A percentile compares a stretch with the other conserved stretches of the same genome.
phyloP scores from a whole-genome alignment of 176 grass and related monocot genomes.

The Tillandsia leiboldiana region DNA sequence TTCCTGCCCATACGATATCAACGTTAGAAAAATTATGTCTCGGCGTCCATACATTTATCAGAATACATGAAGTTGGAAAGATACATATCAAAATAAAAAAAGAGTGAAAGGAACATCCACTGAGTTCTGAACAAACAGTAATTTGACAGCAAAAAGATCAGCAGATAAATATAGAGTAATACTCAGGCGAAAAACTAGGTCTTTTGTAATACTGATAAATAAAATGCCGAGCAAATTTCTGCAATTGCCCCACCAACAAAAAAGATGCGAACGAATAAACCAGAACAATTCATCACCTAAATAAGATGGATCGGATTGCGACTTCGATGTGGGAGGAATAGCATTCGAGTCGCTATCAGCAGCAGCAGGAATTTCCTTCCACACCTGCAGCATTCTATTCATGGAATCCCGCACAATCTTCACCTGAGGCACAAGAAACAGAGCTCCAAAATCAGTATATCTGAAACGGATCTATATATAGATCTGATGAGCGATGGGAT shows the following conservation, averaged over 20 bases:
- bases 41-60: not conserved
- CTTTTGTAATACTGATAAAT: too few species aligned
- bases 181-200: too few species aligned
- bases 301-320: constrained; percentile 38
- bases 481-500: not conserved
- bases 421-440: constrained; percentile 49
- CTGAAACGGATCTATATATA: not conserved
- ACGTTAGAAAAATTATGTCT: constrained; percentile 16
- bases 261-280: not conserved
- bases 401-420: constrained; percentile 90
- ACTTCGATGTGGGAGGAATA: constrained; percentile 11
- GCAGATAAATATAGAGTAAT: too few species aligned
- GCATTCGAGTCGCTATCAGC: constrained; percentile 35
- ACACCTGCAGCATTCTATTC: constrained; percentile 85
- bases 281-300: constrained; percentile 33
- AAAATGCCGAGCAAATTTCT: too few species aligned
- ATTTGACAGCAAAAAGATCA: too few species aligned
- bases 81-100: constrained; percentile 10
- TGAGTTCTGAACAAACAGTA: too few species aligned
- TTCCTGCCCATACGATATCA: constrained; percentile 41
- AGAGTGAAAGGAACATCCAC: constrained; percentile 4
- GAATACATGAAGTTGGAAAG: not conserved
- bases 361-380: constrained; percentile 74
- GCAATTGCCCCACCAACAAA: not conserved
- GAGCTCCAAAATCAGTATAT: constrained; percentile 32